Evolutionary conservation across 2,329 filamentous ascomycete genomes (phyloP).

Genomic region (Xylariales sp.): DNA sequence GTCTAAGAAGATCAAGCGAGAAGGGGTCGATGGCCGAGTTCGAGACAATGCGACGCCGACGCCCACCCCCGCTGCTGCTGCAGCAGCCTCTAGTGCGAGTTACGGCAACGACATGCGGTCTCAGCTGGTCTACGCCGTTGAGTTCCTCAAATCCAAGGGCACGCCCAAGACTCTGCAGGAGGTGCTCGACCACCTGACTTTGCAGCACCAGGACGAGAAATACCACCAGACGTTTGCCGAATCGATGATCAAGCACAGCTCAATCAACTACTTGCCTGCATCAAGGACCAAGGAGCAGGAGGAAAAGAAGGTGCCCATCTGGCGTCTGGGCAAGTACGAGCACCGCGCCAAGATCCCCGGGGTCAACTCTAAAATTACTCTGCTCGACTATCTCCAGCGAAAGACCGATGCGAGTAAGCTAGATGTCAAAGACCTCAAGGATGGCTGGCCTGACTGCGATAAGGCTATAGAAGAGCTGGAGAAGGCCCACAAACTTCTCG

Average conservation of each 20-base stretch:
- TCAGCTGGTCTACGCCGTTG: slow-evolving; percentile 81
- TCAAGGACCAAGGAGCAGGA: slow-evolving; percentile 51
- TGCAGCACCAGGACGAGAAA: slow-evolving; percentile 58
- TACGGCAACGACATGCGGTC: slow-evolving; percentile 80
- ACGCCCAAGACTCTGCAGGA: slow-evolving; percentile 67
- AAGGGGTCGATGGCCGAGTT: slow-evolving; percentile 19
- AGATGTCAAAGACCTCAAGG: slow-evolving; percentile 84
- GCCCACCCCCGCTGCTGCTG: slow-evolving; percentile 29
- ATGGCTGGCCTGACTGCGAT: slow-evolving; percentile 88
- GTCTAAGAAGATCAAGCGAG: slow-evolving; percentile 60
- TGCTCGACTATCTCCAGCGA: slow-evolving; percentile 76
- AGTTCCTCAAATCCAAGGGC: slow-evolving; percentile 71
- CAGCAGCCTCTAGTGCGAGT: slow-evolving; percentile 56
- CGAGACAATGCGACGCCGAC: slow-evolving; percentile 16
- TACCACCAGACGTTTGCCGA: slow-evolving; percentile 61
- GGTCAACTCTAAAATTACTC: slow-evolving; percentile 71
- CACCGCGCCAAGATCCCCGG: slow-evolving; percentile 79
- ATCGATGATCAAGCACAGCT: slow-evolving; percentile 62
- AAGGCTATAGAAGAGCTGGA: slow-evolving; percentile 76
- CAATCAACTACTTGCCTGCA: slow-evolving; percentile 54
- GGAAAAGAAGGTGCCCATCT: slow-evolving; percentile 58
- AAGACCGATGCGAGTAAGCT: slow-evolving; percentile 79
- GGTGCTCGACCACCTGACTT: slow-evolving; percentile 75
- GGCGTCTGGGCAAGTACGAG: slow-evolving; percentile 67
- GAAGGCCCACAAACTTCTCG: slow-evolving; percentile 71